phyloP scores from a whole-genome alignment of 129 eudicot genomes.

The Flaveria linearis region DNA sequence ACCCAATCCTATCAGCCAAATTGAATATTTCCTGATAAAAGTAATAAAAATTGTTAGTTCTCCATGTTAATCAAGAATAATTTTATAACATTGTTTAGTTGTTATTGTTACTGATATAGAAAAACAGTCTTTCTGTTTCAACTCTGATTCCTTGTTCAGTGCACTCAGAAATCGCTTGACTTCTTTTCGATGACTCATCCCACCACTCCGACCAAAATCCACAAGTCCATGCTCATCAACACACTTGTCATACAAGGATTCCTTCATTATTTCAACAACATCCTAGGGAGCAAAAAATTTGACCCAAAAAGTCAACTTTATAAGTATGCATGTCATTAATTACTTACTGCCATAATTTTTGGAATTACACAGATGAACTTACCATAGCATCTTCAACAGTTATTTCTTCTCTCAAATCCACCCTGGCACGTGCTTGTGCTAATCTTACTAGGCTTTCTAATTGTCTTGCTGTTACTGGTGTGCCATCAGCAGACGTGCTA shows the following conservation, averaged over 20 bases:
- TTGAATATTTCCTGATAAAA: constrained; percentile 69
- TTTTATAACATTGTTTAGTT: constrained; percentile 15
- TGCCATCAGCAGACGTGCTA: constrained; percentile 82
- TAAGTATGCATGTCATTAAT: background rate
- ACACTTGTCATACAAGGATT: constrained; percentile 87
- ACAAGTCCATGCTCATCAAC: constrained; percentile 89
- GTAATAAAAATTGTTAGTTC: constrained; percentile 17
- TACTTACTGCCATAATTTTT: background rate
- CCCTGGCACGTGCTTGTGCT: constrained; percentile 95
- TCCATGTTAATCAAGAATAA: constrained; percentile 13
- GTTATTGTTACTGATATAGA: constrained; percentile 55
- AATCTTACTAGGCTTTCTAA: constrained; percentile 89
- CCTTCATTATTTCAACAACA: constrained; percentile 96
- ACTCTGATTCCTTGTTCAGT: constrained; percentile 69
- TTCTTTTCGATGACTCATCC: constrained; percentile 91
- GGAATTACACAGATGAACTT: constrained; percentile 29
- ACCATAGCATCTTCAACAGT: constrained; percentile 87
- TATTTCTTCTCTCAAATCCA: constrained; percentile 84
- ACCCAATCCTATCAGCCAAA: constrained; percentile 77
- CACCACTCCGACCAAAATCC: constrained; percentile 88
- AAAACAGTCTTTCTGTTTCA: constrained; percentile 83
- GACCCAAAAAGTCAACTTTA: background rate
- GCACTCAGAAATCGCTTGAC: constrained; percentile 73
- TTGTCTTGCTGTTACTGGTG: constrained; percentile 98
- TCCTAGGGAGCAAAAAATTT: constrained; percentile 49